Base-by-base conservation (phyloP, 2,329 filamentous ascomycete genomes). In the Trichocomaceae sp. region DNA sequence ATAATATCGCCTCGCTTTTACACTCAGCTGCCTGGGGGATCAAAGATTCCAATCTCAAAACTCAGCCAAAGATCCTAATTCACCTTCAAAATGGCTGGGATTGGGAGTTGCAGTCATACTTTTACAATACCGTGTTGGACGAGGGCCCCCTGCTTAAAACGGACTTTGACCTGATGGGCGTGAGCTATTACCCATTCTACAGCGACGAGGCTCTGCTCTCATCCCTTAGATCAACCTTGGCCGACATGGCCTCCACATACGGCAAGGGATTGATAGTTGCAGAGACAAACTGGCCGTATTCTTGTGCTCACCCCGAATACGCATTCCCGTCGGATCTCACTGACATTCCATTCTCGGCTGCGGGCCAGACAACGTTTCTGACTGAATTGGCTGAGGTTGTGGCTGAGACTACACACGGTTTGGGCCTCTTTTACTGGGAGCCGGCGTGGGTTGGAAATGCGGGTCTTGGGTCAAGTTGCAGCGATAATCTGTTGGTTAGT, bases 1-100 rank as follows among this genome's bases (percentile, higher is more conserved):
- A 73, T 60, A 87, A 86, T 66, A 79, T 87, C 31, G 84, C 84
- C 0, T 70, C 72, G 0, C 73, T 90, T 20, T 77, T 89, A 8
- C 80, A 86, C 64, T 83, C 83, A 6, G 85, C 82, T 0, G 76
- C 82, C 0, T 79, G 75, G 55, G 86, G 82, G 2, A 77, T 90
- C 63, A 85, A 83, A 62, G 82, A 86, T 62, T 85, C 82, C 4
- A 72, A 69, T 2, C 71, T 86, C 23, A 67, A 67, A 41, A 75
- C 78, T 0, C 77, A 79, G 58, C 83, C 85, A 1, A 80, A 84
- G 65, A 87, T 88, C 67, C 83, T 89, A 83, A 80, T 89, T 41
- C 86, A 89, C 63, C 76, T 88, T 3, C 85, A 89, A 67, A 85
- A 87, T 63, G 86, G 86, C n/a, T 90, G 85, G 83, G 78, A 85